These are phyloP conservation scores for Pilatotrama ljubarskyi DNA, from an alignment of 768 basidiomycete genomes.

Conservation along the genomic window DNA sequence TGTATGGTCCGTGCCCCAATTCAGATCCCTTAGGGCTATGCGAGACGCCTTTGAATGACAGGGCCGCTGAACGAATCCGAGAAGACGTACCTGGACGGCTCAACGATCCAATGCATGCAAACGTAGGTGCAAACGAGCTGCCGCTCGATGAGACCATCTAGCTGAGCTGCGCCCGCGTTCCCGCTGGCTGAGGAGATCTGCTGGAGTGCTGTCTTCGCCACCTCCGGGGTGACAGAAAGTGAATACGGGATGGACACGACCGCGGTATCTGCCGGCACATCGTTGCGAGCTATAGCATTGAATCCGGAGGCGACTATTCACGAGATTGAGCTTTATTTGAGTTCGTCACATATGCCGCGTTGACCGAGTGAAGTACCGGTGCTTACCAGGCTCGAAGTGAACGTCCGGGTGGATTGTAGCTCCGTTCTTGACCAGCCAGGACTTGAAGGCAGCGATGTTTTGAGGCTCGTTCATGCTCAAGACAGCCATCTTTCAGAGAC, in stretches of 20 bases:
- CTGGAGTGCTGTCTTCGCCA: slow-evolving; percentile 46
- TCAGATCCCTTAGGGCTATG: background rate
- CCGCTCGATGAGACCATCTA: slow-evolving; percentile 55
- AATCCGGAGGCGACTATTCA: slow-evolving; percentile 40
- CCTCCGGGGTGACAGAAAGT: slow-evolving; percentile 59
- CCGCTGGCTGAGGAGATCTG: slow-evolving; percentile 36
- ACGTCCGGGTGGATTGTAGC: slow-evolving; percentile 53
- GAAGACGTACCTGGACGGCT: slow-evolving; percentile 32
- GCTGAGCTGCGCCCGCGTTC: background rate
- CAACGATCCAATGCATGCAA: slow-evolving; percentile 59
- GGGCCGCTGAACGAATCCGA: no score
- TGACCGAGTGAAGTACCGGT: background rate
- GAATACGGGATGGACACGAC: slow-evolving; percentile 70
- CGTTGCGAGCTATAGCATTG: slow-evolving; percentile 48
- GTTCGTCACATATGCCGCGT: background rate
- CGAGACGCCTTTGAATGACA: no score
- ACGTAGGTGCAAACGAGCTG: slow-evolving; percentile 72
- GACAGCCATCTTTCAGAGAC: no score
- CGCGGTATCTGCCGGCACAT: slow-evolving; percentile 49
- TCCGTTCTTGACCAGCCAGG: slow-evolving; percentile 52
- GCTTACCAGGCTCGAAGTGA: slow-evolving; percentile 48
- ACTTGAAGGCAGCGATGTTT: slow-evolving; percentile 37
- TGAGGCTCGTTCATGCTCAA: slow-evolving; percentile 16
- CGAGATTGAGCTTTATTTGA: background rate
- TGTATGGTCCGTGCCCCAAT: slow-evolving; percentile 59